These are phyloP conservation scores for Hippophae gyantsensis DNA, from an alignment of 306 rosid genomes.

Conservation along the genomic window DNA sequence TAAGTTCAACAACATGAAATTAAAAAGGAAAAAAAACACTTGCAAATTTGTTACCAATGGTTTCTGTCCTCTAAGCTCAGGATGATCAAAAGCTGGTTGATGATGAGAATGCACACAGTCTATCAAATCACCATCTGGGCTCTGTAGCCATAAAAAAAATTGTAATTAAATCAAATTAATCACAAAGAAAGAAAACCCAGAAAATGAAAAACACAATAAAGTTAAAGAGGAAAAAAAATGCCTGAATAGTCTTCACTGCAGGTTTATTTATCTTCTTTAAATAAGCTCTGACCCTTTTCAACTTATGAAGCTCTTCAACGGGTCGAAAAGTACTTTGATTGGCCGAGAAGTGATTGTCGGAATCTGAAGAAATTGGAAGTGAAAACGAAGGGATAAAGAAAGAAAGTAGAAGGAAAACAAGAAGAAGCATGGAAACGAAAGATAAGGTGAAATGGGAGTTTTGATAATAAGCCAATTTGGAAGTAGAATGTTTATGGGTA, in stretches of 20 bases:
- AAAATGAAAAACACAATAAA: background rate
- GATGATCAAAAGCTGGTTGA: conserved; percentile 95
- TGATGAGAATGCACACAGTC: conserved; percentile 79
- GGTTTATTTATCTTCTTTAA: conserved; percentile 73
- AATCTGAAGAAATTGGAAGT: conserved; percentile 25
- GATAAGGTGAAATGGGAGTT: conserved; percentile 10
- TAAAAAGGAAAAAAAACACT: too few relatives aligned
- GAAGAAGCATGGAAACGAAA: conserved; percentile 36
- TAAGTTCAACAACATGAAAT: too few relatives aligned
- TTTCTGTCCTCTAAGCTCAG: conserved; percentile 52
- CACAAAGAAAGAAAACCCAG: background rate
- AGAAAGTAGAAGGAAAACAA: conserved; percentile 48
- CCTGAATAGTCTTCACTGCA: conserved; percentile 81
- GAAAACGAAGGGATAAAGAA: conserved; percentile 40
- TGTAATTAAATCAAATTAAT: background rate
- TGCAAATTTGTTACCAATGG: conserved; percentile 55
- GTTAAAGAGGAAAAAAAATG: conserved; percentile 14
- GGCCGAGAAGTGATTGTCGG: conserved; percentile 27
- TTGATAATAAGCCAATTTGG: conserved; percentile 13
- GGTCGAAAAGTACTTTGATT: conserved; percentile 48
- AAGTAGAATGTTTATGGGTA: conserved; percentile 26
- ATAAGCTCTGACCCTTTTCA: conserved; percentile 33
- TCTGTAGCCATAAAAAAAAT: conserved; percentile 39
- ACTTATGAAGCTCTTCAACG: conserved; percentile 31
- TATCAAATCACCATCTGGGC: conserved; percentile 92